Percentiles rank a stretch among this genome's conserved stretches.
These are phyloP conservation scores for Puccinia brachypodii DNA, from an alignment of 1,284 basidiomycete species.

Conservation along the genomic window DNA sequence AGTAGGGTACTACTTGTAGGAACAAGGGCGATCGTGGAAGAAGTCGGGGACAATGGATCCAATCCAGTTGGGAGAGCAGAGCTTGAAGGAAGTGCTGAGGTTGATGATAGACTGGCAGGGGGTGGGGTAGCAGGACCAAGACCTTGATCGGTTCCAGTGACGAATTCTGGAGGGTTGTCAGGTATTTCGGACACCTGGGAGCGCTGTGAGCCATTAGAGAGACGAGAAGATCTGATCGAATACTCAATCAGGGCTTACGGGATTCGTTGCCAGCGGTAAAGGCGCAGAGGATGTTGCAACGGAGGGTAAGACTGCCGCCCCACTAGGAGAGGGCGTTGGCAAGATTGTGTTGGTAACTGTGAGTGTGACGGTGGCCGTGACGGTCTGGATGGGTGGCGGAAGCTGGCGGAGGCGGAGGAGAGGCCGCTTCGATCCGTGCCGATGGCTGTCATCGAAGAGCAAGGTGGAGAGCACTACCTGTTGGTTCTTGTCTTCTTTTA, in stretches of 20 bases:
- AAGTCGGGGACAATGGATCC: not conserved
- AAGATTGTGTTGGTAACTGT: slow-evolving; percentile 14
- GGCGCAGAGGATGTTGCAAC: not conserved
- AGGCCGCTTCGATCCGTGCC: not conserved
- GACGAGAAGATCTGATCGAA: not conserved
- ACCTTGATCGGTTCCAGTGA: not conserved
- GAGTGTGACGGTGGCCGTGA: slow-evolving; percentile 28
- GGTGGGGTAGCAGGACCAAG: not conserved
- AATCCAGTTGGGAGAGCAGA: not conserved
- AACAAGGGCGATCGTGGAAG: not conserved
- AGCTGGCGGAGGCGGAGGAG: slow-evolving; percentile 7
- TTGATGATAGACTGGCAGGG: not conserved
- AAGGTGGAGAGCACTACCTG: not conserved
- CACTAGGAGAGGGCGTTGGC: not conserved
- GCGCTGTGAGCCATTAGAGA: not conserved
- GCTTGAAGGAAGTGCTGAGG: not conserved
- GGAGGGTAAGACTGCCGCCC: not conserved
- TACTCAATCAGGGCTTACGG: slow-evolving; percentile 7
- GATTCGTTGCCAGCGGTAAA: slow-evolving; percentile 9
- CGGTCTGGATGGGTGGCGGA: not conserved
- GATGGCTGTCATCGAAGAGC: not conserved
- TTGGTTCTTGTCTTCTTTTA: too few relatives aligned
- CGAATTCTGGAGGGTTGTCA: not conserved
- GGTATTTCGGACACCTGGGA: slow-evolving; percentile 22
- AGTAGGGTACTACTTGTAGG: not conserved